Conservation (phyloP, 2,329 filamentous ascomycete species). For the Neonectria punicea region DNA sequence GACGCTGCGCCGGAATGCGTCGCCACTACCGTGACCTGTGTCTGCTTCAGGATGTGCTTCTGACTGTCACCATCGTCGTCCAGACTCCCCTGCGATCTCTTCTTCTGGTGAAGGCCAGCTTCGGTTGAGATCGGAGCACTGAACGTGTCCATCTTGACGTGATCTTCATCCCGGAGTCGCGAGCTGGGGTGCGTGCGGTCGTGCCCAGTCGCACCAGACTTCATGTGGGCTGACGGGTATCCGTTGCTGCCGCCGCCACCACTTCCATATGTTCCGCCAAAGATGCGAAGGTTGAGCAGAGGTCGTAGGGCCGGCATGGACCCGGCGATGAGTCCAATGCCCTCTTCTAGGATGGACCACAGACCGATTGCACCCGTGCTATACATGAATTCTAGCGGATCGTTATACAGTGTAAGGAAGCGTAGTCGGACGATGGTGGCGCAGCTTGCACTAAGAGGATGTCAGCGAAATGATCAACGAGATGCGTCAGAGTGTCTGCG, state of each 20-base stretch:
- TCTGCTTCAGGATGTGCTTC: conserved; percentile 38
- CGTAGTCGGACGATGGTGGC: conserved; percentile 37
- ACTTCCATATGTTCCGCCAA: conserved; percentile 4
- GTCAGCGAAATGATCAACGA: conserved; percentile 2
- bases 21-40: conserved; percentile 23
- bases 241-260: conserved; percentile 18
- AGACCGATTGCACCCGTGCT: conserved; percentile 36
- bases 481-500: not conserved
- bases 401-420: conserved; percentile 35
- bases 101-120: conserved; percentile 4
- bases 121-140: conserved; percentile 1
- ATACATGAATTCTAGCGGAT: conserved; percentile 37
- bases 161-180: not conserved
- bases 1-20: conserved; percentile 6
- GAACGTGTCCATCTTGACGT: conserved; percentile 20
- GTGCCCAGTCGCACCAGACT: not conserved
- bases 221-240: conserved; percentile 12
- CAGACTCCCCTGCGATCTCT: conserved; percentile 19
- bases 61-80: conserved; percentile 37
- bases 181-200: not conserved
- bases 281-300: conserved; percentile 31
- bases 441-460: conserved; percentile 28
- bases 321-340: conserved; percentile 39
- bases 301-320: conserved; percentile 38
- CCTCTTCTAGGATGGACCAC: conserved; percentile 38